phyloP scores from a whole-genome alignment of 148 eudicot species.

The Pharnaceum exiguum region DNA sequence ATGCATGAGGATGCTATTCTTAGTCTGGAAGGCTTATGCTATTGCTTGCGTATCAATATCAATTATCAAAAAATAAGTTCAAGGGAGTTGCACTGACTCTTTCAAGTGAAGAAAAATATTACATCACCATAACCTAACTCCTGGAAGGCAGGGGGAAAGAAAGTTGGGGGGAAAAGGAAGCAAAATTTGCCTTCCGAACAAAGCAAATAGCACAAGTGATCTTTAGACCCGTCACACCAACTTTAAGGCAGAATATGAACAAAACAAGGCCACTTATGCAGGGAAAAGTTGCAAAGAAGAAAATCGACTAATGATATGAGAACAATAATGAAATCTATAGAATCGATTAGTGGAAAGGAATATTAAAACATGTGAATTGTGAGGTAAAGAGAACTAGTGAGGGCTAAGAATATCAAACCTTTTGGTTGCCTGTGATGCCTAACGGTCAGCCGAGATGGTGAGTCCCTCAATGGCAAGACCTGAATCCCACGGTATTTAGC shows the following conservation, averaged over 20 bases:
- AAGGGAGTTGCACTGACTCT: constrained; percentile 7
- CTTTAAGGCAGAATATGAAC: neutral
- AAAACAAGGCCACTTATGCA: neutral
- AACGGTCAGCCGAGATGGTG: constrained; percentile 21
- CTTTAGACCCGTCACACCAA: constrained; percentile 10
- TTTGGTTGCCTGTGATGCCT: constrained; percentile 31
- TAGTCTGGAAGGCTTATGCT: constrained; percentile 18
- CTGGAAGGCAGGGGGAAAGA: neutral
- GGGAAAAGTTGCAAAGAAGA: neutral
- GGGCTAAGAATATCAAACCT: constrained; percentile 28
- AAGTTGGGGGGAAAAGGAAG: neutral
- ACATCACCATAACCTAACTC: constrained; percentile 13
- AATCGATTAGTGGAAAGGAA: constrained; percentile 12
- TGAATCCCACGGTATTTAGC: constrained; percentile 27
- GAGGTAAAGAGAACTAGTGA: constrained; percentile 1
- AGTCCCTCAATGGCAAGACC: constrained; percentile 27
- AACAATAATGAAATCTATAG: constrained; percentile 10
- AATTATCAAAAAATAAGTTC: neutral
- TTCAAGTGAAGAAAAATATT: constrained; percentile 23
- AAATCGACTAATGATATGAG: constrained; percentile 13
- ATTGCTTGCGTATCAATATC: neutral
- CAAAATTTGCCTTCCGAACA: constrained; percentile 15
- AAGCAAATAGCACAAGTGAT: constrained; percentile 19
- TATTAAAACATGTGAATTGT: constrained; percentile 8
- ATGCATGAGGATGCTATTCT: constrained; percentile 13